phyloP scores from a whole-genome alignment of 1,139 yeast genomes.

The Scheffersomyces insectosa region DNA sequence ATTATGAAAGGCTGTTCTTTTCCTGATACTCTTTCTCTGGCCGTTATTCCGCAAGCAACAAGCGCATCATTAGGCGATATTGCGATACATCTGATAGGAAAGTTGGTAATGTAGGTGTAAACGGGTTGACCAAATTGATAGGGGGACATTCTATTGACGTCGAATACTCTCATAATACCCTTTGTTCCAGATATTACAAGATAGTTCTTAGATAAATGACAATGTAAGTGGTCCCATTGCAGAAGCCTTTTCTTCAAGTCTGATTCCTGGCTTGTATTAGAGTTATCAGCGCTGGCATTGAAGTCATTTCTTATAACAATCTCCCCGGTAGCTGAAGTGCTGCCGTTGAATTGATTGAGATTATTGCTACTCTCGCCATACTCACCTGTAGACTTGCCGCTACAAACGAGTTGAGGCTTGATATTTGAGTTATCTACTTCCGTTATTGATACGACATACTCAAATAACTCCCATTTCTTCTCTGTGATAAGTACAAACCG shows the following conservation, averaged over 20 bases:
- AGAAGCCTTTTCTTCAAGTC: conserved; percentile 31
- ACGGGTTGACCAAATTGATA: conserved; percentile 58
- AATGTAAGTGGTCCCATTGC: conserved; percentile 66
- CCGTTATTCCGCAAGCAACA: conserved; percentile 81
- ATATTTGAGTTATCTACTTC: conserved; percentile 26
- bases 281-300: conserved; percentile 17
- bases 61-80: conserved; percentile 63
- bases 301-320: conserved; percentile 38
- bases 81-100: conserved; percentile 78
- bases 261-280: conserved; percentile 11
- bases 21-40: conserved; percentile 67
- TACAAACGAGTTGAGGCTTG: conserved; percentile 60
- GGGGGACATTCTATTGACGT: conserved; percentile 40
- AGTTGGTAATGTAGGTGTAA: conserved; percentile 67
- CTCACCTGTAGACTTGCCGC: conserved; percentile 71
- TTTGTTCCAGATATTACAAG: conserved; percentile 73
- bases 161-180: conserved; percentile 69
- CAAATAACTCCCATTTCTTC: conserved; percentile 71
- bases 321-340: conserved; percentile 18
- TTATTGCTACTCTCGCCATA: conserved; percentile 52
- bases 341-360: conserved; percentile 24
- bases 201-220: conserved; percentile 61
- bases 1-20: conserved; percentile 81
- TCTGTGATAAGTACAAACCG: conserved; percentile 66
- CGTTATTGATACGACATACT: conserved; percentile 29